These are phyloP conservation scores for Tanacetum coccineum DNA, from an alignment of 129 eudicot species.

Conservation along the genomic window DNA sequence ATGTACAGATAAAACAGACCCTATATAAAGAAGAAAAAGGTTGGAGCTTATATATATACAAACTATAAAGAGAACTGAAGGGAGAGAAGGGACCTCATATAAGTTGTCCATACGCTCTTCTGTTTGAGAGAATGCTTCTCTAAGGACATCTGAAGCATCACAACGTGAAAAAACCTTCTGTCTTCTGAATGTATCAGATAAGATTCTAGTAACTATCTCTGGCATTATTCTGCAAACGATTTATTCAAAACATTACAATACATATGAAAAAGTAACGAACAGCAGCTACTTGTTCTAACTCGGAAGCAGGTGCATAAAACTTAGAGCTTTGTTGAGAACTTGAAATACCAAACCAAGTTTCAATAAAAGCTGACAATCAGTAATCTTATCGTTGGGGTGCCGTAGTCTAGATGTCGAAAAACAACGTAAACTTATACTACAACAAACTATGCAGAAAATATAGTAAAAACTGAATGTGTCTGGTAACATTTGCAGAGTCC, in stretches of 20 bases:
- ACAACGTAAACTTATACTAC: not conserved
- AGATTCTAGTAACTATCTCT: constrained; percentile 60
- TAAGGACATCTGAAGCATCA: constrained; percentile 91
- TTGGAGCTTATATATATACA: not conserved
- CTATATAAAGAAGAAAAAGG: not conserved
- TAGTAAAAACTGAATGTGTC: not conserved
- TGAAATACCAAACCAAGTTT: not conserved
- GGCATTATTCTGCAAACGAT: constrained; percentile 69
- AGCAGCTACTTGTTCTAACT: not conserved
- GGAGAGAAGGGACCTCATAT: constrained; percentile 60
- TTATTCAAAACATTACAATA: not conserved
- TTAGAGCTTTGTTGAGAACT: not conserved
- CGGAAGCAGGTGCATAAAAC: constrained; percentile 4
- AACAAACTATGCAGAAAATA: not conserved
- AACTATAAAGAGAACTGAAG: not conserved
- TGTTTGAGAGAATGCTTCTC: constrained; percentile 78
- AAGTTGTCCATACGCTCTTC: constrained; percentile 67
- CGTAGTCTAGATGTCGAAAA: not conserved
- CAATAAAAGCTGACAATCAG: not conserved
- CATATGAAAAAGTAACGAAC: not conserved
- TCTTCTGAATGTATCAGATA: constrained; percentile 57
- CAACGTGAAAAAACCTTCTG: constrained; percentile 61
- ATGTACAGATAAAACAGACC: constrained; percentile 1
- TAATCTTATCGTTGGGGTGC: not conserved
- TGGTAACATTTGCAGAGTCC: not conserved